Conservation (phyloP, 148 eudicot genomes). For the Persicaria maculosa region DNA sequence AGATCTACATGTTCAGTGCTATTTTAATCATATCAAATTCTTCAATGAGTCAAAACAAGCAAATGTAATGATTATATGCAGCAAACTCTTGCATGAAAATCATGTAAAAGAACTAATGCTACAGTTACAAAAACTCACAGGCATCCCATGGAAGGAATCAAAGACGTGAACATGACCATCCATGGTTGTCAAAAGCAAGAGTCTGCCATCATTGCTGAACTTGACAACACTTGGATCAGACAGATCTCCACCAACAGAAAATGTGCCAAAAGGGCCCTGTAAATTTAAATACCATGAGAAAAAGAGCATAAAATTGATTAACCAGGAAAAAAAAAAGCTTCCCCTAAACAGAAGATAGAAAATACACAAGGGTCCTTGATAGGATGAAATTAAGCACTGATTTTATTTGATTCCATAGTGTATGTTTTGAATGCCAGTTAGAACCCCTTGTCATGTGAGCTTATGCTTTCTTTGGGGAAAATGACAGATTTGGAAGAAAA, state of each 20-base stretch:
- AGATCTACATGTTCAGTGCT: not conserved
- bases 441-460: not conserved
- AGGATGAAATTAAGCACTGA: not conserved
- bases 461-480: not conserved
- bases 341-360: not conserved
- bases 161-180: slow-evolving; percentile 84
- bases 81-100: not conserved
- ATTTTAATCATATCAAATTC: not conserved
- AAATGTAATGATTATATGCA: not conserved
- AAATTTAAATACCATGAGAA: slow-evolving; percentile 13
- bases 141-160: slow-evolving; percentile 88
- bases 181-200: slow-evolving; percentile 75
- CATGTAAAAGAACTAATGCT: not conserved
- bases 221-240: slow-evolving; percentile 89
- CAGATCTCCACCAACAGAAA: slow-evolving; percentile 72
- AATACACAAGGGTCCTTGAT: not conserved
- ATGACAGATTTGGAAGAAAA: not conserved
- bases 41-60: not conserved
- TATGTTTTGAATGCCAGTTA: too few species aligned
- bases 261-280: slow-evolving; percentile 94
- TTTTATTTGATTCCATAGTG: not conserved
- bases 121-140: slow-evolving; percentile 39
- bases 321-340: not conserved
- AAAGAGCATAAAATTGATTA: slow-evolving; percentile 15
- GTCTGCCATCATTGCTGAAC: slow-evolving; percentile 91